A percentile compares a stretch with the other conserved stretches of the same genome.
Evolutionary conservation across 345 rosid genomes (phyloP).

Genomic region (Balakata baccata): DNA sequence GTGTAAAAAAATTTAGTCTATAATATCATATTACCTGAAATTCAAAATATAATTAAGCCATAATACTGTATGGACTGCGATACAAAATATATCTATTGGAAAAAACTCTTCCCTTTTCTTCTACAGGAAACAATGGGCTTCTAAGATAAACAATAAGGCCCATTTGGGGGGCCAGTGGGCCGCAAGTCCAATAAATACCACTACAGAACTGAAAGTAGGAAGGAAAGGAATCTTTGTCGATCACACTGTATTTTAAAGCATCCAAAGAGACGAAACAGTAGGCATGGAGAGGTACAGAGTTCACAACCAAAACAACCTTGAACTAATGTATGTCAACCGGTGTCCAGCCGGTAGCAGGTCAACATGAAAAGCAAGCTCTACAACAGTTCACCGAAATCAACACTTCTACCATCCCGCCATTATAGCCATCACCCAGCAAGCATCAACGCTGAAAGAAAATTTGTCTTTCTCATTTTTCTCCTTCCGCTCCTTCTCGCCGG

Average conservation of each 20-base stretch:
- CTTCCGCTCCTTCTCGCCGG: not conserved
- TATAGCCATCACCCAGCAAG: constrained; percentile 13
- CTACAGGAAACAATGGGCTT: too few species aligned
- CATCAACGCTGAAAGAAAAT: not conserved
- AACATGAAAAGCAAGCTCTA: not conserved
- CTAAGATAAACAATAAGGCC: not conserved
- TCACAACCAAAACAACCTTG: not conserved
- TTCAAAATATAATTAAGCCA: too few species aligned
- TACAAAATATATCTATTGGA: too few species aligned
- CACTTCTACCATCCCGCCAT: constrained; percentile 21
- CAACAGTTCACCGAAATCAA: constrained; percentile 16
- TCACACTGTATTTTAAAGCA: not conserved
- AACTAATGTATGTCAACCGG: constrained; percentile 10
- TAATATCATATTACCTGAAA: too few species aligned
- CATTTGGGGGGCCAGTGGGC: not conserved
- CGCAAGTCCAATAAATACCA: not conserved
- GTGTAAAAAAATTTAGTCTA: too few species aligned
- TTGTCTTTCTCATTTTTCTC: not conserved
- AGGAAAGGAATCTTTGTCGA: not conserved
- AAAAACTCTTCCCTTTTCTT: too few species aligned
- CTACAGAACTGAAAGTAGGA: not conserved
- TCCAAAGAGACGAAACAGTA: constrained; percentile 2
- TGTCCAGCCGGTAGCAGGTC: constrained; percentile 38
- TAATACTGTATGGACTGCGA: too few species aligned
- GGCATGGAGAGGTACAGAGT: not conserved